Conservation (phyloP, 164 flowering plant genomes). For the Akebia trifoliata region DNA sequence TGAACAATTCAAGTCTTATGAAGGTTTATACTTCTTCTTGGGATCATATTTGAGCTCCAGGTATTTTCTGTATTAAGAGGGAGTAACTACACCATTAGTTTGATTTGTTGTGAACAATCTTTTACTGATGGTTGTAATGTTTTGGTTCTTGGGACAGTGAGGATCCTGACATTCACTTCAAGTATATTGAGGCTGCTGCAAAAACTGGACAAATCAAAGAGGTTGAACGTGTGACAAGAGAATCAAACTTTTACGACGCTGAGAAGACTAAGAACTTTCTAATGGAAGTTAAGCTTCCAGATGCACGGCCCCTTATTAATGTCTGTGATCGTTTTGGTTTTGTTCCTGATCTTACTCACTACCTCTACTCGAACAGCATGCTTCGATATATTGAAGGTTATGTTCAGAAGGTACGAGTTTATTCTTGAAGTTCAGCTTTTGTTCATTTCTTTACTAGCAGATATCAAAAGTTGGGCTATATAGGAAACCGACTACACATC, state of each 20-base stretch:
- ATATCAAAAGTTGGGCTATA: too few species aligned
- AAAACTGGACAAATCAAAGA: constrained; percentile 99
- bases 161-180: constrained; percentile 98
- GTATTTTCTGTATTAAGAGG: constrained; percentile 30
- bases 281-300: constrained; percentile 99
- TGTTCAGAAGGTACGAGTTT: constrained; percentile 75
- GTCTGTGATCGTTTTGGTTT: constrained; percentile 99
- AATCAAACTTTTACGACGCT: constrained; percentile 92
- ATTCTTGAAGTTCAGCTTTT: constrained; percentile 6
- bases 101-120: neutral
- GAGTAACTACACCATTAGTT: neutral
- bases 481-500: too few species aligned
- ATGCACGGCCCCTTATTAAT: constrained; percentile 93
- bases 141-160: constrained; percentile 49
- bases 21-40: constrained; percentile 91
- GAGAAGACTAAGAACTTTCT: constrained; percentile 96
- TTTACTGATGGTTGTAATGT: constrained; percentile 5
- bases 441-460: too few species aligned
- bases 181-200: constrained; percentile 97
- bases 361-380: constrained; percentile 89
- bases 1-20: constrained; percentile 98
- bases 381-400: constrained; percentile 98
- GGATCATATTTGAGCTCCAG: constrained; percentile 97
- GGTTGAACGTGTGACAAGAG: constrained; percentile 97
- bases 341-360: constrained; percentile 98